phyloP scores from a whole-genome alignment of 352 stramenopile species.

The Nothophytophthora sp. region DNA sequence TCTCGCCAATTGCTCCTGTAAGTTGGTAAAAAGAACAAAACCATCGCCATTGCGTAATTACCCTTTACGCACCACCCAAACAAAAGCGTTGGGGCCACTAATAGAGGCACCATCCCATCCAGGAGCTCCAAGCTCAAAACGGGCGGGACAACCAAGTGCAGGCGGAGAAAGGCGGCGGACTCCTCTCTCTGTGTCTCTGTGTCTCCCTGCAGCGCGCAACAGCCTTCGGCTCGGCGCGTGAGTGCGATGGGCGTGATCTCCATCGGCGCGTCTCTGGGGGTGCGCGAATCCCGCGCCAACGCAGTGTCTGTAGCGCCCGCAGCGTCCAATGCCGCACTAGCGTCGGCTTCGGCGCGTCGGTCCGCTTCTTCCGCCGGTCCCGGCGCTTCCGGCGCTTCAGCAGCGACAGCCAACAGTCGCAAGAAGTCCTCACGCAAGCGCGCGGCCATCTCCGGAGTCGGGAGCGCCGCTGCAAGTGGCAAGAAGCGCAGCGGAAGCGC shows the following conservation, averaged over 20 bases:
- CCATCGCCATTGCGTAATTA: no score
- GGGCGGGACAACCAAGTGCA: no score
- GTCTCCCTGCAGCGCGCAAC: no score
- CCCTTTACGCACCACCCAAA: no score
- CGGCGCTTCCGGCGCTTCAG: conserved; percentile 1
- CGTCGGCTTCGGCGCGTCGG: background rate
- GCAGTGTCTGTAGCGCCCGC: background rate
- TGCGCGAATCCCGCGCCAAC: conserved; percentile 30
- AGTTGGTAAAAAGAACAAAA: no score
- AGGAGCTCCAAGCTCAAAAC: no score
- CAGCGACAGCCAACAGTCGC: conserved; percentile 1
- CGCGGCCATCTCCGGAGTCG: background rate
- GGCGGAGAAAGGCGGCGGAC: background rate
- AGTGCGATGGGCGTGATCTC: conserved; percentile 76
- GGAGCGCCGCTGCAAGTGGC: background rate
- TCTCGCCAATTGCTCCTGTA: no score
- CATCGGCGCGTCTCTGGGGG: conserved; percentile 73
- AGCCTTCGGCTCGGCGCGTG: no score
- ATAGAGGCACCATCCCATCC: no score
- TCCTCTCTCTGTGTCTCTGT: no score
- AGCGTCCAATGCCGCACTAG: background rate
- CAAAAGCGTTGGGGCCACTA: no score
- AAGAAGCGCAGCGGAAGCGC: conserved; percentile 10
- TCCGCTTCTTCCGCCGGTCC: conserved; percentile 1
- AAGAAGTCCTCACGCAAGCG: conserved; percentile 31